These are phyloP conservation scores for Coemansia pectinata DNA, from an alignment of 192 early-diverging fungal genomes.

Conservation along the genomic window DNA sequence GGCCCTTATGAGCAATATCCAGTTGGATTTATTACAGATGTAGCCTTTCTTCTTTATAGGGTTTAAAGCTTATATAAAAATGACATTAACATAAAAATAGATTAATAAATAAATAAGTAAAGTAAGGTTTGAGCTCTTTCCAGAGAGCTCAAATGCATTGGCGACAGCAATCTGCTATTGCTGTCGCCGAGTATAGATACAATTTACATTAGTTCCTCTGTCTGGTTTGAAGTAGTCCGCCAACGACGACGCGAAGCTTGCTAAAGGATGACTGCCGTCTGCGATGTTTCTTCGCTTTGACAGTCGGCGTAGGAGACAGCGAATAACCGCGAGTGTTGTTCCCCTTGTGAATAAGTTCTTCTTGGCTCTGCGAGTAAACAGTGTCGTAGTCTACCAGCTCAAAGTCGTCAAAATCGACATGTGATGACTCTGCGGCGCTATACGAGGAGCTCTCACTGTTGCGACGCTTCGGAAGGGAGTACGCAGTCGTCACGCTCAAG, in stretches of 20 bases:
- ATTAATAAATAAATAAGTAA: background rate
- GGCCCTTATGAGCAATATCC: too few species aligned
- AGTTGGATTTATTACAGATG: too few species aligned
- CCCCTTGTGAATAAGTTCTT: slow-evolving; percentile 4
- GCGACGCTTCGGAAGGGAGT: slow-evolving; percentile 14
- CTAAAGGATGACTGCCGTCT: slow-evolving; percentile 18
- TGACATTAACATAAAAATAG: background rate
- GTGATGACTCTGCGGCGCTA: slow-evolving; percentile 6
- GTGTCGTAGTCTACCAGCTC: slow-evolving; percentile 15
- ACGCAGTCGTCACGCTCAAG: background rate
- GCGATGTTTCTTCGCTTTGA: slow-evolving; percentile 7
- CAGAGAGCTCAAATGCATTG: background rate
- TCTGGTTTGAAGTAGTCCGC: slow-evolving; percentile 9
- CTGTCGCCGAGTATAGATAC: background rate
- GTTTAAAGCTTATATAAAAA: background rate
- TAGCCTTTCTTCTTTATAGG: background rate
- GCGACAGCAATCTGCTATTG: background rate
- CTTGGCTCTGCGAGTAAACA: slow-evolving; percentile 28
- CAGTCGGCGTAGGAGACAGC: background rate
- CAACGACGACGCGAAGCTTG: slow-evolving; percentile 17
- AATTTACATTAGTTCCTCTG: background rate
- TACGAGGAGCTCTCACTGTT: slow-evolving; percentile 12
- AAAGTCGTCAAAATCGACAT: slow-evolving; percentile 14
- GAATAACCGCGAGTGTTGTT: slow-evolving; percentile 11
- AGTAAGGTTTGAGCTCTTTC: background rate